Conservation (phyloP, 352 stramenopile genomes). For the Phytophthora crassamura region DNA sequence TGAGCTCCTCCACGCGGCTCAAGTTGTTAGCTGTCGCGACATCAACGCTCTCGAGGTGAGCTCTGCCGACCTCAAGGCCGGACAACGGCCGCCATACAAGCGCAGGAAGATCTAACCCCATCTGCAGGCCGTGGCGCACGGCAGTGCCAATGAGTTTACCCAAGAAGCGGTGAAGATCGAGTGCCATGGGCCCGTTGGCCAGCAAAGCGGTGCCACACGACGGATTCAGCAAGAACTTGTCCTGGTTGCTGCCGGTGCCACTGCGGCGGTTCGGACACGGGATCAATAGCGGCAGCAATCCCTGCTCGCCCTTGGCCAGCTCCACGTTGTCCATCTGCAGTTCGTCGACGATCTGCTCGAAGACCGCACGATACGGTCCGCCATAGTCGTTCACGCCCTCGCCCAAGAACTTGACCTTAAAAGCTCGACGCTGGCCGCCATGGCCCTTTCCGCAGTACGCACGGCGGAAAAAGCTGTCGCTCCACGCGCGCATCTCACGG, state of each 20-base stretch:
- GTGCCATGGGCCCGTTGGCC: slow-evolving; percentile 87
- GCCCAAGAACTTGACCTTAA: slow-evolving; percentile 99
- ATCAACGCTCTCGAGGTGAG: slow-evolving; percentile 85
- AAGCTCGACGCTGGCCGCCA: slow-evolving; percentile 96
- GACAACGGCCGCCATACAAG: slow-evolving; percentile 89
- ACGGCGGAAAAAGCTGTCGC: slow-evolving; percentile 93
- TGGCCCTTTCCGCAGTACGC: slow-evolving; percentile 98
- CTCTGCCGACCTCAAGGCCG: slow-evolving; percentile 73
- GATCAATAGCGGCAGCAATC: slow-evolving; percentile 87
- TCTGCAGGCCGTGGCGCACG: slow-evolving; percentile 95
- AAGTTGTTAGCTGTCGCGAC: slow-evolving; percentile 77
- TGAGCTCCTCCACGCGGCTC: slow-evolving; percentile 67
- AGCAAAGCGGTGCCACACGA: slow-evolving; percentile 83
- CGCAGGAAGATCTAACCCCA: slow-evolving; percentile 91
- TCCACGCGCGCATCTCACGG: slow-evolving; percentile 96
- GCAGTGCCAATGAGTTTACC: slow-evolving; percentile 96
- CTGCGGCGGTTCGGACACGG: slow-evolving; percentile 89
- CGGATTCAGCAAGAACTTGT: slow-evolving; percentile 93
- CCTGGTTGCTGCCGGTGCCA: slow-evolving; percentile 89
- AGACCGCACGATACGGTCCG: slow-evolving; percentile 97
- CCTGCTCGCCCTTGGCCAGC: slow-evolving; percentile 85
- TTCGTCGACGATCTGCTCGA: slow-evolving; percentile 97
- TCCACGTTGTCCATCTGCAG: slow-evolving; percentile 93
- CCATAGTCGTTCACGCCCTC: slow-evolving; percentile 99
- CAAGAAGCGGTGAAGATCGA: slow-evolving; percentile 95